These are phyloP conservation scores for Sporothrix inflata DNA, from an alignment of 2,329 filamentous ascomycete genomes.

Conservation along the genomic window DNA sequence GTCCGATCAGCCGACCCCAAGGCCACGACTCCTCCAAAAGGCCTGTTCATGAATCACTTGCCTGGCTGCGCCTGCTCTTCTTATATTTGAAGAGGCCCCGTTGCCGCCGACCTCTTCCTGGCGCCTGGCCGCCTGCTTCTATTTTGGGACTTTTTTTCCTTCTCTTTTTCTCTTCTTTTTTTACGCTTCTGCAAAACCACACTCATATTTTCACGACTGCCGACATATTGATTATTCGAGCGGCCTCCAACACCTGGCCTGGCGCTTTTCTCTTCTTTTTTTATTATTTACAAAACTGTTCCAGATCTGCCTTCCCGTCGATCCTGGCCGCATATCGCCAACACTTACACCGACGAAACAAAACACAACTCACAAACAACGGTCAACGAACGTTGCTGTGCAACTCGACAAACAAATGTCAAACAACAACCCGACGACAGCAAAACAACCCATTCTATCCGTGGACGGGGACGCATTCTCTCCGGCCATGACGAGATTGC, in stretches of 20 bases:
- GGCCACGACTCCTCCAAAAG: conserved; percentile 6
- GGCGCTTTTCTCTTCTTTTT: conserved; percentile 10
- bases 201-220: neutral
- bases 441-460: neutral
- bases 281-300: conserved; percentile 18
- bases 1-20: conserved; percentile 13
- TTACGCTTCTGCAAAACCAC: neutral
- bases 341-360: conserved; percentile 8
- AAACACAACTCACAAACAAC: neutral
- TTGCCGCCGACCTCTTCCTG: conserved; percentile 23
- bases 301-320: conserved; percentile 22
- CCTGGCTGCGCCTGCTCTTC: conserved; percentile 19
- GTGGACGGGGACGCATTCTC: neutral
- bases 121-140: conserved; percentile 25
- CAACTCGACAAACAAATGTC: neutral
- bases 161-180: neutral
- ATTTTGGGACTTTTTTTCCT: conserved; percentile 19
- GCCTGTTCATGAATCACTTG: conserved; percentile 29
- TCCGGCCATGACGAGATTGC: conserved; percentile 23
- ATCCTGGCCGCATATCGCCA: conserved; percentile 22
- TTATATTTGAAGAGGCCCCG: conserved; percentile 22
- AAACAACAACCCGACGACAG: neutral
- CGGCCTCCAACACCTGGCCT: conserved; percentile 4
- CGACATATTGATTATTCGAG: conserved; percentile 20
- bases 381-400: neutral